Base-by-base conservation (phyloP, 768 basidiomycete genomes). In the Boletus rubescentipes region DNA sequence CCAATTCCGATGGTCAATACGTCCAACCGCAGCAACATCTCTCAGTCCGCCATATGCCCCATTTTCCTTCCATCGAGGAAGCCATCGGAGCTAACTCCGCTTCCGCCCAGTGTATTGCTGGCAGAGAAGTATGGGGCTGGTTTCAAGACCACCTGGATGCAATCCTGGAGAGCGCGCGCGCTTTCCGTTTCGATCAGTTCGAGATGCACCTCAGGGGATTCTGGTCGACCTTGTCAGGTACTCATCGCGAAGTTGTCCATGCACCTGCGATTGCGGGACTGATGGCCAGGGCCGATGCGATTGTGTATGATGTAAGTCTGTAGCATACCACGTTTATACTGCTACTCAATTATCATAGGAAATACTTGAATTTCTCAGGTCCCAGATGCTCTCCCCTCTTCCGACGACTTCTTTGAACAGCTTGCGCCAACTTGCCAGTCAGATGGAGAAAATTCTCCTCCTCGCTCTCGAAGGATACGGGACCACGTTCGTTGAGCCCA, bases 101-200 rank as follows among this genome's bases (percentile, higher is more conserved):
- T n/a, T 82, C 89, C 42, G 77, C 89, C 29, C 87, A 93, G 61
- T 82, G 84, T 50, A 79, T 91, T 20, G 86, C 86, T 55, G 92
- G 89, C 29, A 83, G 89, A 60, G 90, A 91, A 69, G 89, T 92
- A 7, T 96, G 93, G 93, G 80, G 78, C 30, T 91, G 90, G 86
- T 96, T 96, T 77, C 87, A 90, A 69, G 88, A 92, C 53, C 93
- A 96, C 75, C 77, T 93, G 56, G 91, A 95, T 71, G 76, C 86
- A 1, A 77, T 95, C 43, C 73, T 93, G 31, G 89, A 92, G 60
- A 86, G 82, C 61, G 83, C 93, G 39, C 77, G 89, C 50, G 75
- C 81, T 16, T 89, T 87, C 75, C 80, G 91, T 36, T 90, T 93
- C 62, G 93, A 95, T 71, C 89, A 92, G 70, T 93, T 93, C 64